A percentile compares a stretch with the other conserved stretches of the same genome.
These are phyloP conservation scores for Bolboschoenus planiculmis DNA, from an alignment of 176 grass and related monocot genomes.

Conservation along the genomic window DNA sequence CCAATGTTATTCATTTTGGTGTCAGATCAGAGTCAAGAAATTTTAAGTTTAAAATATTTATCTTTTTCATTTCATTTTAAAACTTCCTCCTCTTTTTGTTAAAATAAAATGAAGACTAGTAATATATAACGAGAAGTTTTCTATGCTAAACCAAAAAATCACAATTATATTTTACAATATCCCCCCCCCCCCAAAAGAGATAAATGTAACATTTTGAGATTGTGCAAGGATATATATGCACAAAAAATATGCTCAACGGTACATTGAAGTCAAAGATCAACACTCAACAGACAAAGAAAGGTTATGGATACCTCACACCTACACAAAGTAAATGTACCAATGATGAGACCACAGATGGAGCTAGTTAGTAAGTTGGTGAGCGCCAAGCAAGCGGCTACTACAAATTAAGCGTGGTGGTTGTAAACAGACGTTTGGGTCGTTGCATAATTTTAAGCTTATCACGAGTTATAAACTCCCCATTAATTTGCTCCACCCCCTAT, in stretches of 20 bases:
- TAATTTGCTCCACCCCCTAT: not conserved
- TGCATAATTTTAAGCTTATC: constrained; percentile 17
- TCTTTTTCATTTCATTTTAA: no score
- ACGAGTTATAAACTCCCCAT: constrained; percentile 8
- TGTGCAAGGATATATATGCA: not conserved
- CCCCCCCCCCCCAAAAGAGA: no score
- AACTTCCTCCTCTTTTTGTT: no score
- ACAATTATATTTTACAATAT: no score
- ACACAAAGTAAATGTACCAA: not conserved
- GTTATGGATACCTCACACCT: not conserved
- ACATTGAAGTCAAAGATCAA: not conserved
- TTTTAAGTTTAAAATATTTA: no score
- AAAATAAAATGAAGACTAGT: no score
- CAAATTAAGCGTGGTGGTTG: not conserved
- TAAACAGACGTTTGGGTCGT: constrained; percentile 3
- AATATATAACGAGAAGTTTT: no score
- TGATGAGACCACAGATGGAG: not conserved
- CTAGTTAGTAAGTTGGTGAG: not conserved
- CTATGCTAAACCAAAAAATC: no score
- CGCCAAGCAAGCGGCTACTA: not conserved
- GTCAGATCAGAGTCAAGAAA: no score
- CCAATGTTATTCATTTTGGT: no score
- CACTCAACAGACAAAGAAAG: not conserved
- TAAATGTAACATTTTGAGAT: not conserved
- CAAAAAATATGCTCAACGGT: not conserved